Evolutionary conservation across 345 rosid species (phyloP).

Genomic region (Moricandia arvensis): DNA sequence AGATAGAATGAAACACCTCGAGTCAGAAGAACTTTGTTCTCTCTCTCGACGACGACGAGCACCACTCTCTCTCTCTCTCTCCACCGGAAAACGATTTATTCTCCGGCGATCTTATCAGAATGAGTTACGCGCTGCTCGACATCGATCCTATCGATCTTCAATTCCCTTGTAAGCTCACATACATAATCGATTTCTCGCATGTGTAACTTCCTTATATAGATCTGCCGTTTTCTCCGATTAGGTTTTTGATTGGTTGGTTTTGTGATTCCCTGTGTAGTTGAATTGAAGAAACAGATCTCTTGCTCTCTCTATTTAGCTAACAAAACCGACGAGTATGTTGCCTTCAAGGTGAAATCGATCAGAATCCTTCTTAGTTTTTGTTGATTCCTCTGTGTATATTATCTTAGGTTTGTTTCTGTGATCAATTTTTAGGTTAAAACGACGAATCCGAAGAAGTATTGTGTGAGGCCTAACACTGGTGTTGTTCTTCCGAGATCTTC

Average conservation of each 20-base stretch:
- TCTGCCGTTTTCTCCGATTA: constrained; percentile 11
- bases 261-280: constrained; percentile 40
- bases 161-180: constrained; percentile 56
- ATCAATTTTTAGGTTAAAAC: constrained; percentile 60
- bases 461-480: constrained; percentile 84
- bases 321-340: constrained; percentile 64
- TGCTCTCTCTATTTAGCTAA: constrained; percentile 66
- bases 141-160: constrained; percentile 78
- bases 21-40: background rate
- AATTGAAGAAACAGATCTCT: constrained; percentile 81
- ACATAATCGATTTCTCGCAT: background rate
- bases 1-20: background rate
- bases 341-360: constrained; percentile 60
- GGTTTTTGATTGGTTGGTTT: constrained; percentile 13
- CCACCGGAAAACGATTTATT: constrained; percentile 16
- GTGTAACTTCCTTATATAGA: background rate
- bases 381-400: background rate
- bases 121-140: constrained; percentile 68
- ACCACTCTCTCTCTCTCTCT: constrained; percentile 7
- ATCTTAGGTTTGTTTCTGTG: constrained; percentile 1
- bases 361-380: background rate
- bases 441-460: constrained; percentile 90
- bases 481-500: constrained; percentile 72
- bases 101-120: constrained; percentile 36
- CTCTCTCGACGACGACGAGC: background rate